Percentiles rank a stretch among this genome's conserved stretches.
Evolutionary conservation across 768 basidiomycete species (phyloP).

Genomic region (Lactarius tabidus): DNA sequence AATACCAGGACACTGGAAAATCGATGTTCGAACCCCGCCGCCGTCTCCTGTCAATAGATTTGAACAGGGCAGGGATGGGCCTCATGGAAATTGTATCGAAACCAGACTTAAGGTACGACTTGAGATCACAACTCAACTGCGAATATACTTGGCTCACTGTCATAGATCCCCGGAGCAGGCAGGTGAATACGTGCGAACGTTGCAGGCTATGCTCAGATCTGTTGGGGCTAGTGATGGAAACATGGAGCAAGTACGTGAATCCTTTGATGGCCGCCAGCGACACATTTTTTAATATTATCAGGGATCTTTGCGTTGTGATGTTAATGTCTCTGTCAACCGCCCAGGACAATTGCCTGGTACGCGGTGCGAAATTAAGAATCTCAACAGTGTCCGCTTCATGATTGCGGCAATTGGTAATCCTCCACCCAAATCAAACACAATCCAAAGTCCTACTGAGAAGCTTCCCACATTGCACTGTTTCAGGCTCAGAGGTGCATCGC

Average conservation of each 20-base stretch:
- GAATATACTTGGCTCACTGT: neutral
- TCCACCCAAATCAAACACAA: neutral
- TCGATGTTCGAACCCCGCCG: conserved; percentile 57
- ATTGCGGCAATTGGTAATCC: conserved; percentile 72
- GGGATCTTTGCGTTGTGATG: conserved; percentile 94
- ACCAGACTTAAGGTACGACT: conserved; percentile 68
- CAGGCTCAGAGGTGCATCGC: conserved; percentile 78
- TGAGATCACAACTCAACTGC: neutral
- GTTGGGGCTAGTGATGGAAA: conserved; percentile 91
- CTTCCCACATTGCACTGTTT: neutral
- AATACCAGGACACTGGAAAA: conserved; percentile 84
- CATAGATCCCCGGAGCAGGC: conserved; percentile 81
- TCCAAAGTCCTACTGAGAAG: neutral
- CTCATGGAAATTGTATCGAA: conserved; percentile 96
- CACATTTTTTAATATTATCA: conserved; percentile 32
- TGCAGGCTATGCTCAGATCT: conserved; percentile 78
- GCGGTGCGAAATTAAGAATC: conserved; percentile 94
- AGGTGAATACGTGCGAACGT: conserved; percentile 73
- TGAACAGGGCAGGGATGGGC: conserved; percentile 85
- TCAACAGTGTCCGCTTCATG: conserved; percentile 87
- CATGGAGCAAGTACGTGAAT: conserved; percentile 82
- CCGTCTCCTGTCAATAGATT: conserved; percentile 62
- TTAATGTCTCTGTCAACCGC: conserved; percentile 88
- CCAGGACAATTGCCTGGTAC: conserved; percentile 62
- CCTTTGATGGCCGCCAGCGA: conserved; percentile 4